phyloP scores from a whole-genome alignment of 257 asterid species.

The Galeopsis tetrahit region DNA sequence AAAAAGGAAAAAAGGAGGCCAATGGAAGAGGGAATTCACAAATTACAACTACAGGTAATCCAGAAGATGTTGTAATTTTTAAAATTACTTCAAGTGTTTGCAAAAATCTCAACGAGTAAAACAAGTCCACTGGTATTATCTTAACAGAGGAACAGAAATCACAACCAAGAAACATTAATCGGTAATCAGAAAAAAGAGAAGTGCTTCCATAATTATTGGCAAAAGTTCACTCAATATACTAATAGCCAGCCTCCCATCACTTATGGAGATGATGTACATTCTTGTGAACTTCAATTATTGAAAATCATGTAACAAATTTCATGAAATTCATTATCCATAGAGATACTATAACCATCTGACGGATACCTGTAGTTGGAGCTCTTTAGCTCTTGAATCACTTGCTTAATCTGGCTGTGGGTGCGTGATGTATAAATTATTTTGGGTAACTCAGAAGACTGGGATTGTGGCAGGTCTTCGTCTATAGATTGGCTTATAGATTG shows the following conservation, averaged over 20 bases:
- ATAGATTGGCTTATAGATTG: slow-evolving; percentile 36
- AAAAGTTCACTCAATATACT: background rate
- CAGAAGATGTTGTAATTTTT: background rate
- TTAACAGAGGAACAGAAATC: background rate
- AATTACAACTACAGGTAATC: background rate
- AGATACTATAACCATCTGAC: slow-evolving; percentile 19
- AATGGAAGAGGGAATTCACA: slow-evolving; percentile 12
- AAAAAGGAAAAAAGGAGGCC: background rate
- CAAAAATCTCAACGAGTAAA: slow-evolving; percentile 16
- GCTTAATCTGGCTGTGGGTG: slow-evolving; percentile 96
- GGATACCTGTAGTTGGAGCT: slow-evolving; percentile 88
- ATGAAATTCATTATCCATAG: slow-evolving; percentile 2
- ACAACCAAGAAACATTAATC: slow-evolving; percentile 5
- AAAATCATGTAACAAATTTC: background rate
- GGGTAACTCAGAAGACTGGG: slow-evolving; percentile 62
- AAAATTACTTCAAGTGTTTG: slow-evolving; percentile 8
- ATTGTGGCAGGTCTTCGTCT: slow-evolving; percentile 50
- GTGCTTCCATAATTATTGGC: slow-evolving; percentile 2
- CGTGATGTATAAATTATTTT: slow-evolving; percentile 88
- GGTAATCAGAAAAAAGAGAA: slow-evolving; percentile 4
- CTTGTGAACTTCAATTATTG: background rate
- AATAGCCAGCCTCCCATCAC: slow-evolving; percentile 10
- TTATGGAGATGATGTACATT: background rate
- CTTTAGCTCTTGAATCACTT: slow-evolving; percentile 91
- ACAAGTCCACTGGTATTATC: slow-evolving; percentile 4